Evolutionary conservation across 208 protist genomes (phyloP), one percentile per base, ranked within the genome.

Genomic region (Trypanosoma rangeli): DNA sequence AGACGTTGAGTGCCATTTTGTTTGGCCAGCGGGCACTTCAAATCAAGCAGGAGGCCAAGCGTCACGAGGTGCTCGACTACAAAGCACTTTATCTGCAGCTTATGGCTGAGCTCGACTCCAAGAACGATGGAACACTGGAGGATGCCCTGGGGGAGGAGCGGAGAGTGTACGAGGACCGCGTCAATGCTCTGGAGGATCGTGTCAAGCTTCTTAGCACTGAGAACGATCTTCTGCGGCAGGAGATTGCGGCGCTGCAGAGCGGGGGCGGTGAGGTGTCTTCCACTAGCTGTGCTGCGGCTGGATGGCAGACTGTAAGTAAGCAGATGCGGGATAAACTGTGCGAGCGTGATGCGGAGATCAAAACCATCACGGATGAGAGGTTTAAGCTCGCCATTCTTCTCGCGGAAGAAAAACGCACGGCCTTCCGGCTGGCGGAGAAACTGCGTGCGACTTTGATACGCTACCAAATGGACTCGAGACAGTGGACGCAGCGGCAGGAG

Each of bases 21-120:
- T 98, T 97, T 82, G 95, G 91, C 1, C 90, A 97, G 70, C 85
- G 95, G 49, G 95, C 95, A 3, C 97, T 92, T 39, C 94, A 96
- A 63, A 97, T 98, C 57, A 96, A 96, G 76, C 89, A 97, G 65
- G 84, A 94, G 26, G 87, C 94, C 5, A 90, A 93, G 68, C 72
- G 89, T 4, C 91, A 98, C 85, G 92, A 97, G 85, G 77, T 95
- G 56, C 79, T 94, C 63, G 89, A 97, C 70, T 97, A 96, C 83
- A 95, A 96, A 60, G 88, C 87, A 0, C 73, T 97, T 0, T 95
- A 94, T 66, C 75, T 93, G 29, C 87, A 96, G 80, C 82, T 97
- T 33, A 83, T 93, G 81, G 88, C 86, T 0, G 86, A 96, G 37
- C 56, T 97, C 37, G 93, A 97, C 65, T 77, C 79, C 37, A 94